Base-by-base conservation (phyloP, 352 stramenopile species). In the Pythium dissimile region DNA sequence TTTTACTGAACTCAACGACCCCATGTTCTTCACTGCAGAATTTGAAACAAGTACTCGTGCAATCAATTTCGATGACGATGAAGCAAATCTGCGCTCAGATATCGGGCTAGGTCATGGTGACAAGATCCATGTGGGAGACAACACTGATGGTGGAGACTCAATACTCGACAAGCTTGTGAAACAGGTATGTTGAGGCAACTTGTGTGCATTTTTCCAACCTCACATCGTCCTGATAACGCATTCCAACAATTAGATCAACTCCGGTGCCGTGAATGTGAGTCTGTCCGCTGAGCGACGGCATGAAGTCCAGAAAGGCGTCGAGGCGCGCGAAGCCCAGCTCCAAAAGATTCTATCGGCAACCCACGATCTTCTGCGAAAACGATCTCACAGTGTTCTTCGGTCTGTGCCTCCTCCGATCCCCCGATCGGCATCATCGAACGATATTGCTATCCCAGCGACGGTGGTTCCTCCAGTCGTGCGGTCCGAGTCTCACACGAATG, bases 71-170 rank as follows among this genome's bases (percentile, higher is more conserved):
- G 75, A 87, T 43, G 66, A 88, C 39, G 77, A 91, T 48, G 67
- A 75, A 18, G 80, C 78, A n/a, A 67, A 58, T 11, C 75, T 95
- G n/a, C 72, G 83, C 60, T 83, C 81, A 66, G 83, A 93, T 38
- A 84, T 95, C 59, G 86, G 86, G 1, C 80, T 95, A 26, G 76
- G 73, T 39, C 84, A 95, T 58, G 86, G 86, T 70, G 86, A 95
- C 60, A 95, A 95, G 64, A 92, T 95, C 56, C 84, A 95, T 48
- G 81, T 95, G 27, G 84, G 92, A 30, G 84, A 95, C 58, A 88
- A 79, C 38, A 71, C 82, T 20, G 83, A 88, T 56, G 83, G 85
- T 3, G 72, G 83, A 44, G 84, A 85, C 44, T 93, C 84, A 34
- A 83, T 93, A 12, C 63, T 95, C 10, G 83, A 75, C 3, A 92